phyloP scores from a whole-genome alignment of 345 rosid genomes.

The Euclidium syriacum region DNA sequence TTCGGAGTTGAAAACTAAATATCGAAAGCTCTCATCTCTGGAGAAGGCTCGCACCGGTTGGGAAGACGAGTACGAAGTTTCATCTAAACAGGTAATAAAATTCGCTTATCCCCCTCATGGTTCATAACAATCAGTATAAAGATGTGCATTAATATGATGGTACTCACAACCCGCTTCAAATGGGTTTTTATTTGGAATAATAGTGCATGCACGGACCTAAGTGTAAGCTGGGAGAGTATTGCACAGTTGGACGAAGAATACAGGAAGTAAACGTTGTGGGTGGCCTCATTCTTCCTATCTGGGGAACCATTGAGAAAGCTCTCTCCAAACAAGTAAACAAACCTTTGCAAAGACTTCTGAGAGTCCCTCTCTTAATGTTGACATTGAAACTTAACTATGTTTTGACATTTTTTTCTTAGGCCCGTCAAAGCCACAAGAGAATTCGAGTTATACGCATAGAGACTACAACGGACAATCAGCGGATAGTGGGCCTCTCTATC shows the following conservation, averaged over 20 bases:
- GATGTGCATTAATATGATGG: neutral
- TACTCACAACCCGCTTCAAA: neutral
- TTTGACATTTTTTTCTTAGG: constrained; percentile 37
- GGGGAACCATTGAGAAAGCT: constrained; percentile 98
- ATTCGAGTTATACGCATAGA: constrained; percentile 84
- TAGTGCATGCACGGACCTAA: constrained; percentile 99
- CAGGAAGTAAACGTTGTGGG: constrained; percentile 96
- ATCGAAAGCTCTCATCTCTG: constrained; percentile 59
- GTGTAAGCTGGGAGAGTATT: constrained; percentile 79
- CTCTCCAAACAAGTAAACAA: constrained; percentile 79
- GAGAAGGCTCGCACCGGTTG: constrained; percentile 81
- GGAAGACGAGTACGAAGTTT: constrained; percentile 94
- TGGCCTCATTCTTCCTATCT: constrained; percentile 93
- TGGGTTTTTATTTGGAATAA: constrained; percentile 22
- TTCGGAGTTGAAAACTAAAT: constrained; percentile 74
- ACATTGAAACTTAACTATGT: neutral
- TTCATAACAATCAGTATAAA: neutral
- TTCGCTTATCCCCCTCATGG: no score
- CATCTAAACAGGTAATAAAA: constrained; percentile 99
- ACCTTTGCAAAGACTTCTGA: neutral
- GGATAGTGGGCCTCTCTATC: constrained; percentile 84
- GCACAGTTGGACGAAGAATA: constrained; percentile 93
- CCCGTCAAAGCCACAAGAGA: constrained; percentile 82
- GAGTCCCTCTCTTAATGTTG: neutral
- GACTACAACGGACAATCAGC: constrained; percentile 69